Conservation (phyloP, 192 early-diverging fungal genomes). For the Jimgerdemannia flammicorona region DNA sequence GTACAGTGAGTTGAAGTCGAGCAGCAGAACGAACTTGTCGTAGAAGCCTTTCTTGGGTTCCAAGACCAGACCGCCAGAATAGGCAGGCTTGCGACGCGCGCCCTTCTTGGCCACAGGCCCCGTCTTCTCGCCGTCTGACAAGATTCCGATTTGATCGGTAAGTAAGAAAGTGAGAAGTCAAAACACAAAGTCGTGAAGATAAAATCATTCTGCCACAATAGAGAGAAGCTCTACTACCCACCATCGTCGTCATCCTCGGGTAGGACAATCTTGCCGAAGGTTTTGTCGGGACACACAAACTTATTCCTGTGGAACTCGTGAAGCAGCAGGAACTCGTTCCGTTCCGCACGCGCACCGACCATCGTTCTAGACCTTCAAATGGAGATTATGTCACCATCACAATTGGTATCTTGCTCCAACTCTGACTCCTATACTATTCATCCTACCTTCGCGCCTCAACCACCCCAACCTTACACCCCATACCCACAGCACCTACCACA, state of each 20-base stretch:
- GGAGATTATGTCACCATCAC: neutral
- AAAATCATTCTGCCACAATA: neutral
- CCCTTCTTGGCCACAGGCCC: constrained; percentile 28
- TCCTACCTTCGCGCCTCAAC: neutral
- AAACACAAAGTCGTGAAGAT: neutral
- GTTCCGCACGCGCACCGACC: constrained; percentile 84
- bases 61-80: constrained; percentile 92
- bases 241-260: constrained; percentile 30
- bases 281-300: constrained; percentile 91
- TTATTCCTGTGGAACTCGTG: constrained; percentile 94
- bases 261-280: constrained; percentile 25
- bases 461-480: neutral
- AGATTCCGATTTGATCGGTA: neutral
- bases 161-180: neutral
- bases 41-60: constrained; percentile 98
- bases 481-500: constrained; percentile 59
- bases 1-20: constrained; percentile 99
- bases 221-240: neutral
- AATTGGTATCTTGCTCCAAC: too few species aligned
- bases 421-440: neutral
- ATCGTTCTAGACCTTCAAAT: constrained; percentile 68
- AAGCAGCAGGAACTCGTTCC: constrained; percentile 92
- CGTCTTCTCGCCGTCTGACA: constrained; percentile 20
- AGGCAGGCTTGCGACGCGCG: constrained; percentile 82
- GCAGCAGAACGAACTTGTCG: constrained; percentile 88